These are phyloP conservation scores for Mikania micrantha DNA, from an alignment of 129 eudicot genomes.

Conservation along the genomic window DNA sequence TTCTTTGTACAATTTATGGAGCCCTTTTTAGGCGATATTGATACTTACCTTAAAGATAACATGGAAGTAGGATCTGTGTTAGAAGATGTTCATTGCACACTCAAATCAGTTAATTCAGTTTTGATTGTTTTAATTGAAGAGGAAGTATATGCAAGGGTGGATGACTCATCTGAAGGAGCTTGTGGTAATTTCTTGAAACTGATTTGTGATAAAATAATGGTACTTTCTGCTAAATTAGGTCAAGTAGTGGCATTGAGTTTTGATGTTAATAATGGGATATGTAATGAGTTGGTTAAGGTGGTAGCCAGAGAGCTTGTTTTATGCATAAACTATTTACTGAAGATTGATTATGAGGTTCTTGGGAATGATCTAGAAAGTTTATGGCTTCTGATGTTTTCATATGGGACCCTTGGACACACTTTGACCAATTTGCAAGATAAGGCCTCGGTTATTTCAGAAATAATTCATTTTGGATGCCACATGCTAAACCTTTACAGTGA, in stretches of 20 bases:
- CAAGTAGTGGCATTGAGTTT: slow-evolving; percentile 29
- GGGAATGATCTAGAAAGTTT: slow-evolving; percentile 71
- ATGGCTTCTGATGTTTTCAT: slow-evolving; percentile 73
- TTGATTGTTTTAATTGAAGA: slow-evolving; percentile 46
- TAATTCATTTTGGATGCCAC: slow-evolving; percentile 59
- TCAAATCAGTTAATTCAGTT: slow-evolving; percentile 49
- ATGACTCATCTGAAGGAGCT: slow-evolving; percentile 86
- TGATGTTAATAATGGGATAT: slow-evolving; percentile 15
- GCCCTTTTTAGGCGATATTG: slow-evolving; percentile 49
- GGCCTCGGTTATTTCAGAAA: slow-evolving; percentile 35
- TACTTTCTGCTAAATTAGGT: slow-evolving; percentile 47
- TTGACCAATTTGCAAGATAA: slow-evolving; percentile 28
- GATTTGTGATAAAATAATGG: slow-evolving; percentile 33
- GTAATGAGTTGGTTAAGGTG: slow-evolving; percentile 31
- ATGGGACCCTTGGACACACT: slow-evolving; percentile 41
- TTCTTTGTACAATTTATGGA: slow-evolving; percentile 68
- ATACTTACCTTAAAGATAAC: slow-evolving; percentile 34
- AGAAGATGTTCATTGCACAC: slow-evolving; percentile 29
- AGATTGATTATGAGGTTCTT: slow-evolving; percentile 80
- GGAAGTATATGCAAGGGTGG: slow-evolving; percentile 56
- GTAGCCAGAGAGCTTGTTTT: slow-evolving; percentile 56
- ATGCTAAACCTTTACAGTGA: slow-evolving; percentile 67
- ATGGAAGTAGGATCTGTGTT: slow-evolving; percentile 31
- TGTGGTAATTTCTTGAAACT: slow-evolving; percentile 59
- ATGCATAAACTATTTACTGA: slow-evolving; percentile 42